A percentile compares a stretch with the other conserved stretches of the same genome.
phyloP scores from a whole-genome alignment of 106 monocot genomes.

The Agapanthus africanus region DNA sequence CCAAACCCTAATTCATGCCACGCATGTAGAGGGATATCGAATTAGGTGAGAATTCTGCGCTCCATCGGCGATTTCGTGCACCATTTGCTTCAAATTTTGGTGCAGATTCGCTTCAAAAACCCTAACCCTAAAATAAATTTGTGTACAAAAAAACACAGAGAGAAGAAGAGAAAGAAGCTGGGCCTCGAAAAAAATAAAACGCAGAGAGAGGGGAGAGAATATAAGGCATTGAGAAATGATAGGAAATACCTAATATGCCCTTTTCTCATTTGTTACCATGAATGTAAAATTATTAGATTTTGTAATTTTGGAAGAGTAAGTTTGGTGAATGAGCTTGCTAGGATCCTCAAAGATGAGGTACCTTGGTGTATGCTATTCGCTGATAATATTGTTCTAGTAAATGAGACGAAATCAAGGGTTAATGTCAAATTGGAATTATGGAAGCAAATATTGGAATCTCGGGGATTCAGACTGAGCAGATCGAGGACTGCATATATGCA shows the following conservation, averaged over 20 bases:
- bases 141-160: background rate
- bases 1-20: slow-evolving; percentile 9
- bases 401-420: too few species aligned
- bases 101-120: slow-evolving; percentile 11
- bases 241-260: background rate
- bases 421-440: too few species aligned
- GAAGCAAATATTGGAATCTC: too few species aligned
- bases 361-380: too few species aligned
- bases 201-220: background rate
- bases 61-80: background rate
- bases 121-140: slow-evolving; percentile 8
- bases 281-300: too few species aligned
- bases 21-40: background rate
- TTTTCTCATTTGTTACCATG: too few species aligned
- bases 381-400: too few species aligned
- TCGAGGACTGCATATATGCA: too few species aligned
- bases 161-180: background rate
- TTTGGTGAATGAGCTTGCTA: too few species aligned
- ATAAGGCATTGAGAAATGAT: background rate
- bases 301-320: too few species aligned
- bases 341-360: too few species aligned
- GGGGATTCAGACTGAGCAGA: too few species aligned
- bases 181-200: background rate
- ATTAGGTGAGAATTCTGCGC: background rate
- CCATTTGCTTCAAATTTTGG: slow-evolving; percentile 13